Evolutionary conservation across 768 basidiomycete genomes (phyloP).

Genomic region (Pleurotus djamor): DNA sequence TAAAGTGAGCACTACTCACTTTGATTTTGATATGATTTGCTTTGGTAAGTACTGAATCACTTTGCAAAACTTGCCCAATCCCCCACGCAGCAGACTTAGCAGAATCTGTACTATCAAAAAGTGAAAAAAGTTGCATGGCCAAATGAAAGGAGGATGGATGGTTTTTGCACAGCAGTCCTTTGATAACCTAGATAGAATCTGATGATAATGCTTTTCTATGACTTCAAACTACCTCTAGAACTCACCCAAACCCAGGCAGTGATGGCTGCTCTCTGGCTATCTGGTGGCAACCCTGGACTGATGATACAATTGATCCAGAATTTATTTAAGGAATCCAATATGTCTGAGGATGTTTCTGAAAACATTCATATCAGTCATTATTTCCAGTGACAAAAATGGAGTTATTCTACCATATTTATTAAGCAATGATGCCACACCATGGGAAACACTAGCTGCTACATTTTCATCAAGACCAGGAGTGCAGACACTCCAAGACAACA

Average conservation of each 20-base stretch:
- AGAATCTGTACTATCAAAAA: conserved; percentile 65
- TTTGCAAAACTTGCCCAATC: conserved; percentile 62
- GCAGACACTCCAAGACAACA: too few relatives aligned
- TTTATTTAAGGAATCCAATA: too few relatives aligned
- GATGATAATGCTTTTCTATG: not conserved
- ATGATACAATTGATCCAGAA: too few relatives aligned
- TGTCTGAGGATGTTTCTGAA: too few relatives aligned
- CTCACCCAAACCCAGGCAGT: conserved; percentile 70
- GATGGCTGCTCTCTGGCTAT: conserved; percentile 33
- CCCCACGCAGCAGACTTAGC: conserved; percentile 75
- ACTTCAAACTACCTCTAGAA: not conserved
- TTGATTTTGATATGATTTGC: conserved; percentile 74
- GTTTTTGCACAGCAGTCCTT: conserved; percentile 76
- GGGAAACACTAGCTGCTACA: too few relatives aligned
- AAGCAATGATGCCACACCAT: too few relatives aligned
- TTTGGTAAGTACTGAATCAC: conserved; percentile 71
- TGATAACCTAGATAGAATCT: conserved; percentile 54
- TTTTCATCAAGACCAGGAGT: too few relatives aligned
- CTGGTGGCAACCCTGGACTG: too few relatives aligned
- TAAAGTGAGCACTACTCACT: conserved; percentile 41
- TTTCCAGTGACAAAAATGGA: too few relatives aligned
- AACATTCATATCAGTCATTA: too few relatives aligned
- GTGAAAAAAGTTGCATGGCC: conserved; percentile 62
- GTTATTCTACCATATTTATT: too few relatives aligned
- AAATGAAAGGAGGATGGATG: conserved; percentile 57